Base-by-base conservation (phyloP, 2,329 filamentous ascomycete genomes). In the Aureobasidium namibiae region DNA sequence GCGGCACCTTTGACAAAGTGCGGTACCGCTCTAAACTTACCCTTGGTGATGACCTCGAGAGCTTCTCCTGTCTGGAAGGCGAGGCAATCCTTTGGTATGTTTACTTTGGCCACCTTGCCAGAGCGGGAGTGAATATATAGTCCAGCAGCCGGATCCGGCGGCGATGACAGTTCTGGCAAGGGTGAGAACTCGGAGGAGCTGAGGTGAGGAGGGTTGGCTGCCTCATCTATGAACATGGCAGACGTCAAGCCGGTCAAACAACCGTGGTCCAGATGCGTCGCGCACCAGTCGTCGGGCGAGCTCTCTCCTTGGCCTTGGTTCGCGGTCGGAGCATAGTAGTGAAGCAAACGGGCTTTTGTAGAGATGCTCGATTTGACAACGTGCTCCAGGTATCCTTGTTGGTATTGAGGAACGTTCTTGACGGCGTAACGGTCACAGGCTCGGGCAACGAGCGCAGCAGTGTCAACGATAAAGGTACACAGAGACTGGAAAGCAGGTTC, bases 11-110 rank as follows among this genome's bases (percentile, higher is more conserved):
- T 82, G 9, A 99, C 94, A 72, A 95, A 97, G 77, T 99, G 94
- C 65, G 94, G 92, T 62, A 97, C 94, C 1, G 94, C 94, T 74
- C 88, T 90, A 78, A 99, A 96, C 68, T 83, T 85, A 10, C 94
- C 94, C n/a, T 82, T 78, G 0, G 92, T 97, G 70, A 99, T 96
- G 60, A 90, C 80, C 74, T 97, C 88, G 53, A 99, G 78, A 0
- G 92, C 87, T 75, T 96, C 90, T 2, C 92, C 94, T 0, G 92
- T 99, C 78, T 99, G 92, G 71, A 99, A 99, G 0, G 90, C 94
- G 52, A 99, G 86, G 72, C 90, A 94, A 70, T 95, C 91, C 42
- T 86, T 81, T 1, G 92, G 94, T 64, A 99, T 96, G 69, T 86
- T 85, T 65, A 97, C 90, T 73, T 97, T 94, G n/a, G 92, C 87